Percentiles rank a stretch among this genome's conserved stretches.
Conservation (phyloP, 768 basidiomycete genomes). For the Boletus reticuloceps region DNA sequence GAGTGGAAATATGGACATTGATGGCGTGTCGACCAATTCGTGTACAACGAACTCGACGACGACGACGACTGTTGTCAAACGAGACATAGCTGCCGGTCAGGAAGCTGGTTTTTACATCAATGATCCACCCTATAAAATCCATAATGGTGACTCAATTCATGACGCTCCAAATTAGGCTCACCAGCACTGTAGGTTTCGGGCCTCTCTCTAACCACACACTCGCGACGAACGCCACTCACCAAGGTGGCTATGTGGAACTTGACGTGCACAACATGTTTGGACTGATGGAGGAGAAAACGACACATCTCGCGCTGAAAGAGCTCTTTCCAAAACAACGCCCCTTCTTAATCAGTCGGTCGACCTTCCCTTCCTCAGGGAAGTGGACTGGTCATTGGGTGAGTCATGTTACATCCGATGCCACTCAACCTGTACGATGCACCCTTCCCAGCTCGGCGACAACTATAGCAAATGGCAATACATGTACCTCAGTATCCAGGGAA, state of each 20-base stretch:
- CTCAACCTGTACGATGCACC: constrained; percentile 27
- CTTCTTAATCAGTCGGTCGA: constrained; percentile 66
- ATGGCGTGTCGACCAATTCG: constrained; percentile 53
- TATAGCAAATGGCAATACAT: constrained; percentile 70
- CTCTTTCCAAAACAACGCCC: constrained; percentile 59
- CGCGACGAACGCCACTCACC: constrained; percentile 68
- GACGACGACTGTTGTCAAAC: constrained; percentile 28
- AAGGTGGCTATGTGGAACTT: constrained; percentile 55
- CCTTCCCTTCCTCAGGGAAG: constrained; percentile 61
- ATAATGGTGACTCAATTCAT: constrained; percentile 49
- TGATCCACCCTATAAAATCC: constrained; percentile 63
- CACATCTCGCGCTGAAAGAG: constrained; percentile 52
- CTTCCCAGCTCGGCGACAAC: constrained; percentile 64
- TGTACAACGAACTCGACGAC: constrained; percentile 15
- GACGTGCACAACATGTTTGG: constrained; percentile 71
- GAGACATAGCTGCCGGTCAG: constrained; percentile 46
- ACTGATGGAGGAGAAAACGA: constrained; percentile 64
- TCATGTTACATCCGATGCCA: background rate
- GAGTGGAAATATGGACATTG: constrained; percentile 70
- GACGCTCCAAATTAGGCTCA: background rate
- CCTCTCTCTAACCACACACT: constrained; percentile 51
- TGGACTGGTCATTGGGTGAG: constrained; percentile 70
- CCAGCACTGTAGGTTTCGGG: constrained; percentile 41
- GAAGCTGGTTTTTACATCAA: constrained; percentile 48
- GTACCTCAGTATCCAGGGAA: constrained; percentile 66